Evolutionary conservation across 352 stramenopile genomes (phyloP).

Genomic region (Globisporangium rhizosaccharum): DNA sequence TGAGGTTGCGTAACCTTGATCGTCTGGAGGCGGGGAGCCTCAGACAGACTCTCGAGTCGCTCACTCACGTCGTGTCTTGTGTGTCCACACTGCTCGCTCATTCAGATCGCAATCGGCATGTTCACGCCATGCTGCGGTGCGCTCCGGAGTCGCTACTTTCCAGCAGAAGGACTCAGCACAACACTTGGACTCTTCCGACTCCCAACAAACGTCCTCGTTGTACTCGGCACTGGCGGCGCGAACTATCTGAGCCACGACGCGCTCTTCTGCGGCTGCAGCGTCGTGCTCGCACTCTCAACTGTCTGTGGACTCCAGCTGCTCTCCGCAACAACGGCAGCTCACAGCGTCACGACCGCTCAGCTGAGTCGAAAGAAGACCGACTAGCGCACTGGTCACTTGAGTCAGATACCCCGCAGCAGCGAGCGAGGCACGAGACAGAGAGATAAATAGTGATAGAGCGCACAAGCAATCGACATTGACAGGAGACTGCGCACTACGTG

Average conservation of each 20-base stretch:
- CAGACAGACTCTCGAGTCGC: no score
- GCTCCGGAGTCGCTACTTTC: constrained; percentile 43
- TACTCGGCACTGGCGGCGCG: constrained; percentile 42
- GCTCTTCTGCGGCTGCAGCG: constrained; percentile 39
- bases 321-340: no score
- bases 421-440: background rate
- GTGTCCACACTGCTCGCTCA: background rate
- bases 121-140: constrained; percentile 56
- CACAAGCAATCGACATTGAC: background rate
- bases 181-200: constrained; percentile 50
- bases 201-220: constrained; percentile 60
- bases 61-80: background rate
- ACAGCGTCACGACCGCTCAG: no score
- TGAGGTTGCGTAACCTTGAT: no score
- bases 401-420: constrained; percentile 11
- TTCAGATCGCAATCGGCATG: constrained; percentile 43
- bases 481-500: constrained; percentile 17
- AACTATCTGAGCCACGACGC: constrained; percentile 23
- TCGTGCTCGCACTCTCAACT: constrained; percentile 28
- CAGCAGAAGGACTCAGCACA: constrained; percentile 31
- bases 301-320: constrained; percentile 25
- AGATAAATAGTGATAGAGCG: background rate
- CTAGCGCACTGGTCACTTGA: constrained; percentile 9
- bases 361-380: no score
- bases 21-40: no score